Evolutionary conservation across 805 yeast genomes (phyloP).

Genomic region (Ascoidea asiatica): DNA sequence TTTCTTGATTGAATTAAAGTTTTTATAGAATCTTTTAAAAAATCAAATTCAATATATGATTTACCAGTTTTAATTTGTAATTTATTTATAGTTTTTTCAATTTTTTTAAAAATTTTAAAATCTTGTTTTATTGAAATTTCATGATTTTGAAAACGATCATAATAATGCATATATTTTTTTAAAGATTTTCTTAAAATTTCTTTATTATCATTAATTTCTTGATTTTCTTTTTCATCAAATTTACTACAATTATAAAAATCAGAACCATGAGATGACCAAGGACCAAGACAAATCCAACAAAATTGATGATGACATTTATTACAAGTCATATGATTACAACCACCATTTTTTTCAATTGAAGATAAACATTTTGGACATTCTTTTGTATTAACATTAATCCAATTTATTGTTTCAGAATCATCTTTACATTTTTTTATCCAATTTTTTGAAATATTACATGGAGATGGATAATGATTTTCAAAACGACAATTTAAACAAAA

Average conservation of each 20-base stretch:
- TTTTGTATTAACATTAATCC: conserved; percentile 79
- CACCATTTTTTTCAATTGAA: conserved; percentile 85
- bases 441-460: conserved; percentile 49
- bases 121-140: conserved; percentile 68
- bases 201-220: conserved; percentile 24
- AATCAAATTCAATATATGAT: conserved; percentile 84
- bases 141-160: conserved; percentile 61
- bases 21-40: conserved; percentile 58
- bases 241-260: conserved; percentile 56
- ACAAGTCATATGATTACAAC: conserved; percentile 95
- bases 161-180: conserved; percentile 61
- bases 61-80: conserved; percentile 52
- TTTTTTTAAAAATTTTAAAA: conserved; percentile 41
- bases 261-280: conserved; percentile 60
- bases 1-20: conserved; percentile 56
- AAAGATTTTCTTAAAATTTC: conserved; percentile 34
- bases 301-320: conserved; percentile 63
- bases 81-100: conserved; percentile 47
- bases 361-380: conserved; percentile 74
- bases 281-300: conserved; percentile 85
- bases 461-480: conserved; percentile 76
- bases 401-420: conserved; percentile 77
- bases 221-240: conserved; percentile 30
- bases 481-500: conserved; percentile 70
- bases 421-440: conserved; percentile 78